phyloP scores from a whole-genome alignment of 2,329 filamentous ascomycete genomes.

The Claviceps fusiformis region DNA sequence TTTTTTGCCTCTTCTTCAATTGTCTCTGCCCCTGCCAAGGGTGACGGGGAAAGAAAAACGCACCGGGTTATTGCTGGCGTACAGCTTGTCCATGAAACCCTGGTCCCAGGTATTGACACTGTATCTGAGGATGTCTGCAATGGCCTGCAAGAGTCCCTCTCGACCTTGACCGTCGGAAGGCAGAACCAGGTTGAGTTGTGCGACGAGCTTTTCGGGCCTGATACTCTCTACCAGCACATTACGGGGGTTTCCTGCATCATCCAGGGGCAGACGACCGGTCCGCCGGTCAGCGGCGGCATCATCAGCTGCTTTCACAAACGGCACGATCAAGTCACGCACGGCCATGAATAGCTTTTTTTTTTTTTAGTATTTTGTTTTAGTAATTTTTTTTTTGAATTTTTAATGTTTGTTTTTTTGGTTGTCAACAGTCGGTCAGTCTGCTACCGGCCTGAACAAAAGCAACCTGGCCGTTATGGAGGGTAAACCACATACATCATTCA shows the following conservation, averaged over 20 bases:
- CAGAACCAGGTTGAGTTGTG: constrained; percentile 44
- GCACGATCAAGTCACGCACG: constrained; percentile 53
- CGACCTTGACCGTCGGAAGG: constrained; percentile 48
- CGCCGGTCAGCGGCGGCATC: constrained; percentile 38
- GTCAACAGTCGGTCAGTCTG: neutral
- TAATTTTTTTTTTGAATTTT: too few relatives aligned
- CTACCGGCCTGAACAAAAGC: neutral
- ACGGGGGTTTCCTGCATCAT: constrained; percentile 24
- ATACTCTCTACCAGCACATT: constrained; percentile 52
- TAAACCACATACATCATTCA: constrained; percentile 15
- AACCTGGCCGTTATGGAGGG: neutral
- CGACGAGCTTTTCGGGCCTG: constrained; percentile 41
- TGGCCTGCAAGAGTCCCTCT: constrained; percentile 57
- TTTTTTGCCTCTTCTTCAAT: too few relatives aligned
- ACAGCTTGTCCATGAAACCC: constrained; percentile 91
- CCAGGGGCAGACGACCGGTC: constrained; percentile 33
- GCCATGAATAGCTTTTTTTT: constrained; percentile 47
- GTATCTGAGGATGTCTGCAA: constrained; percentile 62
- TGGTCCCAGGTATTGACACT: constrained; percentile 99
- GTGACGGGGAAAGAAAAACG: constrained; percentile 15
- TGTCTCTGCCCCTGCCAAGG: too few relatives aligned
- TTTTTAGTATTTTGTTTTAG: too few relatives aligned
- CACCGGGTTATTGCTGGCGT: constrained; percentile 75
- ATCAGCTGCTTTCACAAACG: constrained; percentile 60
- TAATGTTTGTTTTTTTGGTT: neutral